Evolutionary conservation across 2,329 filamentous ascomycete genomes (phyloP).

Genomic region (Cadophora sp.): DNA sequence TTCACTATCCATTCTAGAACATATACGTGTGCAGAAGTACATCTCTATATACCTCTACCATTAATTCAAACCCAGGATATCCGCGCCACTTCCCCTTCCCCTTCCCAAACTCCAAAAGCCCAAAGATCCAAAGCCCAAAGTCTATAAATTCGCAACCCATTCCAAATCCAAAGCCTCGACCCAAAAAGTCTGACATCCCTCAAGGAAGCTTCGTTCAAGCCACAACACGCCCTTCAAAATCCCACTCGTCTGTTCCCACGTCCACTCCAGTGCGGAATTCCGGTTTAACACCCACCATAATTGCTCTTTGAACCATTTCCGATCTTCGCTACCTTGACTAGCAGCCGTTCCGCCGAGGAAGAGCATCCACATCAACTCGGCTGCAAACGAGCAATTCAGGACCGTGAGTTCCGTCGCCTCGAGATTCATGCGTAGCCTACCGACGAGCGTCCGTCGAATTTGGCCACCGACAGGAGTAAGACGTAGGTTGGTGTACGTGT

Average conservation of each 20-base stretch:
- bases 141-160: neutral
- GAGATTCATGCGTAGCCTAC: neutral
- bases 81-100: neutral
- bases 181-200: slow-evolving; percentile 1
- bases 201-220: neutral
- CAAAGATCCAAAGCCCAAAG: no score
- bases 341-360: slow-evolving; percentile 5
- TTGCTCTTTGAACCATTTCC: slow-evolving; percentile 15
- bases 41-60: neutral
- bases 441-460: neutral
- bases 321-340: neutral
- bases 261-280: slow-evolving; percentile 7
- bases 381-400: slow-evolving; percentile 10
- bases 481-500: slow-evolving; percentile 7
- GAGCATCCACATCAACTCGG: slow-evolving; percentile 16
- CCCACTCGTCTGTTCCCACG: neutral
- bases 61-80: neutral
- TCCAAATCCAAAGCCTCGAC: slow-evolving; percentile 6
- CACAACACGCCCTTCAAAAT: neutral
- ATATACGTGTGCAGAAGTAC: no score
- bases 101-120: neutral
- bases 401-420: slow-evolving; percentile 3
- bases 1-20: neutral
- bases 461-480: slow-evolving; percentile 4
- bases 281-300: neutral